Conservation (phyloP, 2,329 filamentous ascomycete species). For the Fusarium illudens region DNA sequence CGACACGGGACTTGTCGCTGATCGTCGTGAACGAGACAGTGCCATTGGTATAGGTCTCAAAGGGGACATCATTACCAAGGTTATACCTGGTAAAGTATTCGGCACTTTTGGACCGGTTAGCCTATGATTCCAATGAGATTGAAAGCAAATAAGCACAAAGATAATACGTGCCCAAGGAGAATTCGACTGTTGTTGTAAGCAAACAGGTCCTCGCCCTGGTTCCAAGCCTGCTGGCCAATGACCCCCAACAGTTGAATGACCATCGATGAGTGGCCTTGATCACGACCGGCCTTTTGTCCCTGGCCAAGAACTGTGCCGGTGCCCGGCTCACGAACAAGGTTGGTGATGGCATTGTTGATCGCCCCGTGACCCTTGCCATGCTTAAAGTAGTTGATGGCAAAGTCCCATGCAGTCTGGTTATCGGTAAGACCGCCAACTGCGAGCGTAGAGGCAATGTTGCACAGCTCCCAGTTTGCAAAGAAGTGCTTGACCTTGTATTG, state of each 20-base stretch:
- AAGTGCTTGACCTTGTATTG: not conserved
- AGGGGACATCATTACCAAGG: constrained; percentile 24
- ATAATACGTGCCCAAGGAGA: constrained; percentile 24
- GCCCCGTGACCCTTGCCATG: not conserved
- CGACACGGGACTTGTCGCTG: constrained; percentile 8
- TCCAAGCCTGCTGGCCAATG: not conserved
- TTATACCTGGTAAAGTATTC: constrained; percentile 30
- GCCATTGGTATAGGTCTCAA: constrained; percentile 29
- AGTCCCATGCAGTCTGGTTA: not conserved
- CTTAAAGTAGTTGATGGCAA: not conserved
- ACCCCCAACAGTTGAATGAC: not conserved
- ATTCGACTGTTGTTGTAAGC: constrained; percentile 28
- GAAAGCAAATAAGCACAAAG: not conserved
- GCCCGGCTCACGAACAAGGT: not conserved
- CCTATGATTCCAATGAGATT: too few relatives aligned
- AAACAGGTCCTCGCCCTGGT: not conserved
- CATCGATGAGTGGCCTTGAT: not conserved
- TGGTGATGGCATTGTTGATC: not conserved
- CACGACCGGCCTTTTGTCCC: not conserved
- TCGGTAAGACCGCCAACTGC: not conserved
- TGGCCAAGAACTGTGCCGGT: not conserved
- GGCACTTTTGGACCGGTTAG: not conserved
- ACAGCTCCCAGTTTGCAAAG: not conserved
- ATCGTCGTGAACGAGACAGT: constrained; percentile 11
- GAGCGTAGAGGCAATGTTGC: not conserved